Percentiles rank a stretch among this genome's conserved stretches.
Evolutionary conservation across 2,329 filamentous ascomycete genomes (phyloP).

Genomic region (Botryotinia narcissicola): DNA sequence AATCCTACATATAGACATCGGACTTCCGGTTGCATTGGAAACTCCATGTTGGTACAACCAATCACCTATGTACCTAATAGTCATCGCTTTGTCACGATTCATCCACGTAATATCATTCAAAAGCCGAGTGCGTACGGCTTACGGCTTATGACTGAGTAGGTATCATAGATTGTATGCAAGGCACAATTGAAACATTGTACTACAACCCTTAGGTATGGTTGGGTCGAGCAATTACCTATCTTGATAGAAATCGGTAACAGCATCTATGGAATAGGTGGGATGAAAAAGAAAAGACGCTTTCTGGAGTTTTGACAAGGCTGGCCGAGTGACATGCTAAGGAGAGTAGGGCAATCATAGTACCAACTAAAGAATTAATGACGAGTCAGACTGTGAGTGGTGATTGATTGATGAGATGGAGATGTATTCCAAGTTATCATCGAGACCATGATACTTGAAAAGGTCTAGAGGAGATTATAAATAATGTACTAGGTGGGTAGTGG

Average conservation of each 20-base stretch:
- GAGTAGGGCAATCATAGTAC: background rate
- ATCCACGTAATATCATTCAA: background rate
- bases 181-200: conserved; percentile 5
- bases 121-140: background rate
- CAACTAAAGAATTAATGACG: background rate
- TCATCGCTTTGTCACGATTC: background rate
- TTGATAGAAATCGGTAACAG: background rate
- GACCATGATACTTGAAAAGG: background rate
- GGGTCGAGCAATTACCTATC: background rate
- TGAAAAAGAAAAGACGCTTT: background rate
- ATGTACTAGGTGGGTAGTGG: background rate
- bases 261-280: background rate
- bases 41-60: background rate
- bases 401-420: background rate
- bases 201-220: background rate
- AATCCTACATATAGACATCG: background rate
- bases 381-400: background rate
- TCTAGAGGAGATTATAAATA: background rate
- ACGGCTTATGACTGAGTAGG: background rate
- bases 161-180: background rate
- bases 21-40: conserved; percentile 1
- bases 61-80: background rate
- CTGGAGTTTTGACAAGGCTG: background rate
- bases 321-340: background rate
- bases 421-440: background rate